A percentile compares a stretch with the other conserved stretches of the same genome.
These are phyloP conservation scores for Claviceps humidiphila DNA, from an alignment of 2,329 filamentous ascomycete genomes.

Conservation along the genomic window DNA sequence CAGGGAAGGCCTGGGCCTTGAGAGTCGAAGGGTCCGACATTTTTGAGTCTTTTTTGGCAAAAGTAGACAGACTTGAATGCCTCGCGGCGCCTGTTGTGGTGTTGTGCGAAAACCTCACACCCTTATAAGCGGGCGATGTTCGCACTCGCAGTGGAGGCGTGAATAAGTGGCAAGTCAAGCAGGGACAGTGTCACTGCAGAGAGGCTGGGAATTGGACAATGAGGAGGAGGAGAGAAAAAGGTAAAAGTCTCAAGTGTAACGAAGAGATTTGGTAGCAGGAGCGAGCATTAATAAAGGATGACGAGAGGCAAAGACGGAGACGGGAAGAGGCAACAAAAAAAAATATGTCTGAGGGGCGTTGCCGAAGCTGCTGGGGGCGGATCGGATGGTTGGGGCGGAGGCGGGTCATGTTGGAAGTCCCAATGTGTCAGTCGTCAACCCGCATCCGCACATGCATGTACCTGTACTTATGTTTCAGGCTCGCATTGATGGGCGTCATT, in stretches of 20 bases:
- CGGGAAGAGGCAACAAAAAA: background rate
- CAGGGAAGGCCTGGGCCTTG: constrained; percentile 30
- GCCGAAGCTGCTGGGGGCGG: constrained; percentile 2
- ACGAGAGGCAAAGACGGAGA: background rate
- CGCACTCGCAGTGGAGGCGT: background rate
- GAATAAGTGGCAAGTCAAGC: background rate
- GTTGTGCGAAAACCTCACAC: background rate
- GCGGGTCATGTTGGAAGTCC: background rate
- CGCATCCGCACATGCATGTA: background rate
- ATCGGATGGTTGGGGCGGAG: constrained; percentile 6
- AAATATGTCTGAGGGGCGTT: constrained; percentile 1
- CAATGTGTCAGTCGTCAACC: too few relatives aligned
- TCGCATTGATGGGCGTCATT: background rate
- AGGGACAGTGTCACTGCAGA: background rate
- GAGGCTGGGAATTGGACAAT: background rate
- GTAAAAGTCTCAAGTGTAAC: too few relatives aligned
- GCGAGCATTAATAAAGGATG: constrained; percentile 1
- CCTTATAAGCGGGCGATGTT: background rate
- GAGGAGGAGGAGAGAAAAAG: background rate
- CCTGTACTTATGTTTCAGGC: background rate
- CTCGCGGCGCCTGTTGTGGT: background rate
- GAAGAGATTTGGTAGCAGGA: background rate
- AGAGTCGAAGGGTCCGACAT: constrained; percentile 8
- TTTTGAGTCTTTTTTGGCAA: background rate
- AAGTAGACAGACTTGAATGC: background rate